Base-by-base conservation (phyloP, 768 basidiomycete genomes). In the Cantharellus anzutake region DNA sequence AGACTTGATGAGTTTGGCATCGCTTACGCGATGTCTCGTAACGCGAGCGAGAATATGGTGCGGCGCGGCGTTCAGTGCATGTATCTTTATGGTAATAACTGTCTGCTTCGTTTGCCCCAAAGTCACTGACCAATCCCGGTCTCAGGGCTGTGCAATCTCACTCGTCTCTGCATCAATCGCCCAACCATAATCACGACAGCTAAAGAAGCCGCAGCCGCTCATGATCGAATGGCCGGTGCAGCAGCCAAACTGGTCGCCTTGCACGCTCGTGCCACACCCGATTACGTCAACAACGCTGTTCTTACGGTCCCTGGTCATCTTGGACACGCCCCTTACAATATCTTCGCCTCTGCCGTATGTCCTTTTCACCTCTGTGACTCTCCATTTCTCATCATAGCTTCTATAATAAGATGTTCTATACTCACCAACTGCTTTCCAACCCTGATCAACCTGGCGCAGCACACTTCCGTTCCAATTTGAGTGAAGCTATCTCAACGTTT, bases 261-360 rank as follows among this genome's bases (percentile, higher is more conserved):
- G 70, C 82, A 82, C 55, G 79, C 78, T 41, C 84, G 85, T 69
- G 80, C 82, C 42, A 79, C 83, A 2, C 84, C 84, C 1, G 86
- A 86, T 67, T 84, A 84, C 68, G 72, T 86, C 40, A 78, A 79
- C 42, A 84, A 80, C 59, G 76, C 79, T 11, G 76, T 82, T 16
- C 71, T 82, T 61, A 79, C 83, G 4, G 83, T 86, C 4, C 85
- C 84, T 41, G 85, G 84, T 2, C 86, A 90, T 69, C 81, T 89
- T 78, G 81, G 80, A 64, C 86, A 84, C 81, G 82, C 82, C 3
- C 84, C 86, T 0, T 85, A 84, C 71, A 86, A 90, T 66, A 80
- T 83, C 64, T 89, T 89, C 73, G 82, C 82, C 55, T 85, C 87
- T 20, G 84, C 84, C 56, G 87, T 55, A 37, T 7, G 52, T 55